Evolutionary conservation across 2,329 filamentous ascomycete species (phyloP).

Genomic region (Hortaea werneckii): DNA sequence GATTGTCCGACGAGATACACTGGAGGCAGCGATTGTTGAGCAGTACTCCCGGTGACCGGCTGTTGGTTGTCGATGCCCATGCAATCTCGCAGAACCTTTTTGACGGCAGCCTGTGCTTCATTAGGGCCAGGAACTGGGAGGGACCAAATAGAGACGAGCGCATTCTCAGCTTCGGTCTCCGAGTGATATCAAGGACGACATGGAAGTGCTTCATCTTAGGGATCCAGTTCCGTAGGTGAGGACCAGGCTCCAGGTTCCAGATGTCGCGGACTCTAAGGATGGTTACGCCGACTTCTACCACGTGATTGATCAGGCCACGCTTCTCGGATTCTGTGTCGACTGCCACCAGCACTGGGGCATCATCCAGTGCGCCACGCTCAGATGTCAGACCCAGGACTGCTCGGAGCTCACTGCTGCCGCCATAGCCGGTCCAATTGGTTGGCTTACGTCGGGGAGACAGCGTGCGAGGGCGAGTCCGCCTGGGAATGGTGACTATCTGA

Average conservation of each 20-base stretch:
- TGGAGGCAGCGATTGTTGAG: not conserved
- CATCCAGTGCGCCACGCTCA: not conserved
- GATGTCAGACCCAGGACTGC: not conserved
- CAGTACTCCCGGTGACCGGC: not conserved
- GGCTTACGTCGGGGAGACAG: no score
- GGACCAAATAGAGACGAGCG: conserved; percentile 5
- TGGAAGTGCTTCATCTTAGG: conserved; percentile 41
- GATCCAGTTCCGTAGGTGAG: conserved; percentile 54
- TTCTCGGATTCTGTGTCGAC: conserved; percentile 78
- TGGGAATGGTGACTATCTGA: no score
- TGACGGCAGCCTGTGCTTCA: conserved; percentile 1
- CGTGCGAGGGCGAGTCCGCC: no score
- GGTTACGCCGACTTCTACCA: conserved; percentile 78
- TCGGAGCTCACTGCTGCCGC: not conserved
- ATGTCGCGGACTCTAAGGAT: conserved; percentile 59
- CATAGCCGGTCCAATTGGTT: not conserved
- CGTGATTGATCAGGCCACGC: conserved; percentile 41
- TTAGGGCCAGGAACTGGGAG: conserved; percentile 3
- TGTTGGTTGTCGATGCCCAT: not conserved
- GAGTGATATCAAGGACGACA: conserved; percentile 5
- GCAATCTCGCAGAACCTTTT: not conserved
- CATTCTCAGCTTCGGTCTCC: conserved; percentile 1
- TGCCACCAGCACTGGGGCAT: conserved; percentile 49
- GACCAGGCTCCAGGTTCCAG: conserved; percentile 45
- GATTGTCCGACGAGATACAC: conserved; percentile 56